A percentile compares a stretch with the other conserved stretches of the same genome.
Evolutionary conservation across 2,329 filamentous ascomycete genomes (phyloP).

Genomic region (Talaromyces sp.): DNA sequence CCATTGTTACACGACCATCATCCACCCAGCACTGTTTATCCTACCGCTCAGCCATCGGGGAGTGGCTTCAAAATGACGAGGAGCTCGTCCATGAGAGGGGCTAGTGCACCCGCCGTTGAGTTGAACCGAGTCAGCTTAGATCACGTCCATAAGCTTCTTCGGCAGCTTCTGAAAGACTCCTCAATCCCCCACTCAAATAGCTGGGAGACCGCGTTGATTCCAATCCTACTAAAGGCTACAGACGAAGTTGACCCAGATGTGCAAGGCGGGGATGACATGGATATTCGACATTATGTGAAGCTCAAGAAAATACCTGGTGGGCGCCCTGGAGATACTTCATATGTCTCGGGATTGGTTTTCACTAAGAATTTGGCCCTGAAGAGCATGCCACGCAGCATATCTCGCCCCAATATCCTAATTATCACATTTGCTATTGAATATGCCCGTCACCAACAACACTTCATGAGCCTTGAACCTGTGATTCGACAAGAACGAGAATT

Average conservation of each 20-base stretch:
- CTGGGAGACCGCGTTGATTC: constrained; percentile 88
- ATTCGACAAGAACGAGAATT: constrained; percentile 97
- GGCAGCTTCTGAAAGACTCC: constrained; percentile 75
- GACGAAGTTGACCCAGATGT: constrained; percentile 94
- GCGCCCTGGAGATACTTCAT: constrained; percentile 84
- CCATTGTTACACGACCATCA: constrained; percentile 29
- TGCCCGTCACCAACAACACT: constrained; percentile 84
- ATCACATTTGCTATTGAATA: constrained; percentile 96
- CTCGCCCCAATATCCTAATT: constrained; percentile 80
- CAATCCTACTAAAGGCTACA: constrained; percentile 83
- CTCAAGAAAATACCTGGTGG: constrained; percentile 94
- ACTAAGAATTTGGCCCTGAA: constrained; percentile 96
- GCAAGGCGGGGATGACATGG: constrained; percentile 86
- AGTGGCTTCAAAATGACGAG: constrained; percentile 57
- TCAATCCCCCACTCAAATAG: constrained; percentile 66
- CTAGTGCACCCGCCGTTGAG: constrained; percentile 70
- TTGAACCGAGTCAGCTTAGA: constrained; percentile 81
- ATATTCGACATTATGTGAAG: constrained; percentile 96
- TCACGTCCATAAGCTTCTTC: constrained; percentile 80
- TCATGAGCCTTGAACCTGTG: constrained; percentile 96
- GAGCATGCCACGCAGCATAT: constrained; percentile 85
- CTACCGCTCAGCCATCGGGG: constrained; percentile 27
- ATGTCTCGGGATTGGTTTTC: constrained; percentile 94
- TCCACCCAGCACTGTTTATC: constrained; percentile 36
- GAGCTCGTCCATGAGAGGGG: constrained; percentile 77